These are phyloP conservation scores for Alternaria rosae DNA, from an alignment of 2,329 filamentous ascomycete species.

Conservation along the genomic window DNA sequence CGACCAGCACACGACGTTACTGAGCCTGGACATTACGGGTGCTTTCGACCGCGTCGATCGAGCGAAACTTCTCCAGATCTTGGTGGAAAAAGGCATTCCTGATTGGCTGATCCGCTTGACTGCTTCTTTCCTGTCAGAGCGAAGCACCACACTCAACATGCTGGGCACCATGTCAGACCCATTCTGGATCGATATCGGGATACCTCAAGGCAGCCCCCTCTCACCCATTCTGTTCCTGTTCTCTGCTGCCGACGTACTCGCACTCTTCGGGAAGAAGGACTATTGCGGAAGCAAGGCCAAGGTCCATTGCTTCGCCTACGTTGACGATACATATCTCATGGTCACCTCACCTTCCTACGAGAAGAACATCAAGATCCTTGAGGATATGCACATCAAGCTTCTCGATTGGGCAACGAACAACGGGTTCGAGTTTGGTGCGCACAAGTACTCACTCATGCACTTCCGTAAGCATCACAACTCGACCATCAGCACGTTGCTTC, in stretches of 20 bases:
- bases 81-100: background rate
- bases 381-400: background rate
- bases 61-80: background rate
- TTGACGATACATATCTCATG: background rate
- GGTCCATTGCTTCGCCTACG: background rate
- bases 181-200: constrained; percentile 1
- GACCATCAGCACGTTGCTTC: background rate
- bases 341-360: background rate
- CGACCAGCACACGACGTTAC: background rate
- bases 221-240: constrained; percentile 1
- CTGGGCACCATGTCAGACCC: background rate
- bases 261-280: background rate
- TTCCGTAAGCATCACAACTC: background rate
- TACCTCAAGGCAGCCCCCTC: constrained; percentile 4
- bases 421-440: background rate
- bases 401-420: background rate
- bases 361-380: background rate
- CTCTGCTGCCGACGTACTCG: background rate
- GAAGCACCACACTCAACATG: background rate
- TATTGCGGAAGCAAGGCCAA: background rate
- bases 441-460: constrained; percentile 4
- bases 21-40: constrained; percentile 4
- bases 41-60: constrained; percentile 4
- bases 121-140: constrained; percentile 1
- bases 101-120: constrained; percentile 5